These are phyloP conservation scores for Aspergillus sp. DNA, from an alignment of 2,329 filamentous ascomycete genomes.

Conservation along the genomic window DNA sequence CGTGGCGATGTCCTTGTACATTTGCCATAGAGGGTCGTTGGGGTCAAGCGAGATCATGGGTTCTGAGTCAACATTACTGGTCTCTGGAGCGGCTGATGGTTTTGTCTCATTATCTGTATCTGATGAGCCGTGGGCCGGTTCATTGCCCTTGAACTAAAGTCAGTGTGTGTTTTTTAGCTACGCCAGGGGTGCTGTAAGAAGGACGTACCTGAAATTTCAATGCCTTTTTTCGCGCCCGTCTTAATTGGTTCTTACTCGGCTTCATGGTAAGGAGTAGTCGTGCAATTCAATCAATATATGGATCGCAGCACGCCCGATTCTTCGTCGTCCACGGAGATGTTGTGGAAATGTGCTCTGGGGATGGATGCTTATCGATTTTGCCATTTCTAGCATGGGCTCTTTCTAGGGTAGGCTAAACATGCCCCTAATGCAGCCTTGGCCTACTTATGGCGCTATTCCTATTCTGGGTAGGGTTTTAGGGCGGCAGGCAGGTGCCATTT, in stretches of 20 bases:
- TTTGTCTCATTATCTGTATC: slow-evolving; percentile 9
- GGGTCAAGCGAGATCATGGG: slow-evolving; percentile 54
- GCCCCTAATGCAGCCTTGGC: background rate
- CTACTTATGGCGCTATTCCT: background rate
- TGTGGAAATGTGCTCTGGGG: background rate
- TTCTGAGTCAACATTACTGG: slow-evolving; percentile 47
- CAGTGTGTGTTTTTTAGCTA: slow-evolving; percentile 15
- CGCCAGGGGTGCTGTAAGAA: background rate
- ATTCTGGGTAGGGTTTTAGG: background rate
- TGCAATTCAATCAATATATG: background rate
- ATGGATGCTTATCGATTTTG: too few relatives aligned
- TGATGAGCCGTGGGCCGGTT: slow-evolving; percentile 4
- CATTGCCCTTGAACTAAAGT: slow-evolving; percentile 30
- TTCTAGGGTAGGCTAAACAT: background rate
- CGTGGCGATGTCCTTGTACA: slow-evolving; percentile 79
- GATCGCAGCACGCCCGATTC: background rate
- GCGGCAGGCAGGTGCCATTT: too few relatives aligned
- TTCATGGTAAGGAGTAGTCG: slow-evolving; percentile 48
- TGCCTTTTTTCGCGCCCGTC: slow-evolving; percentile 92
- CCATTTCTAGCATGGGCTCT: background rate
- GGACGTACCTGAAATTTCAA: slow-evolving; percentile 66
- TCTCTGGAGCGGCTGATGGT: slow-evolving; percentile 13
- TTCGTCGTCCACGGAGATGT: background rate
- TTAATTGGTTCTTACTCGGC: slow-evolving; percentile 90
- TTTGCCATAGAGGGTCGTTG: slow-evolving; percentile 75